Evolutionary conservation across 1,139 yeast genomes (phyloP).

Genomic region (Yamadazyma trypodendri): DNA sequence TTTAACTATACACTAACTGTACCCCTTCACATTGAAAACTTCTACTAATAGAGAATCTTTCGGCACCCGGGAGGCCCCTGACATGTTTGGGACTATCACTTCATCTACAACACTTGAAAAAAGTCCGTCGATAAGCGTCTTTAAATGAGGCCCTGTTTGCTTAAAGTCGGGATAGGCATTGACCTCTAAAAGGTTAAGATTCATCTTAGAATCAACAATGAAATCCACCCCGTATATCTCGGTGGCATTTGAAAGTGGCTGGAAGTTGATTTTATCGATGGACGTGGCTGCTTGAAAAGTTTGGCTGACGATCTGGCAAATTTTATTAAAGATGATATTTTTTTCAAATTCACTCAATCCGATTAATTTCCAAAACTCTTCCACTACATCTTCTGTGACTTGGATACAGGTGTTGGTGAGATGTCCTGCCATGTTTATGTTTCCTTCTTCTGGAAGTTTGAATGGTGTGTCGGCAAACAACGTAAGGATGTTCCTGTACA

Average conservation of each 20-base stretch:
- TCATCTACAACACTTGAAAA: conserved; percentile 47
- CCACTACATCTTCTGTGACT: conserved; percentile 50
- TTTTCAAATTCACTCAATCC: conserved; percentile 35
- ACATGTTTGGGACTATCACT: conserved; percentile 10
- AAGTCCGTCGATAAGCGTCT: conserved; percentile 58
- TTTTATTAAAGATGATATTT: conserved; percentile 47
- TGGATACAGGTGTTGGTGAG: conserved; percentile 93
- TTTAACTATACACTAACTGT: neutral
- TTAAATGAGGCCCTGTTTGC: conserved; percentile 83
- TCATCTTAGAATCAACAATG: conserved; percentile 55
- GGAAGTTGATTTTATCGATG: conserved; percentile 84
- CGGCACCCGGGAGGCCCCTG: conserved; percentile 7
- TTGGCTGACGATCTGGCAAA: conserved; percentile 64
- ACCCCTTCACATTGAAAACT: conserved; percentile 7
- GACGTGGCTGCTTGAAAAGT: conserved; percentile 79
- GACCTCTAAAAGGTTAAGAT: conserved; percentile 72
- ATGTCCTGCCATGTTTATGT: conserved; percentile 62
- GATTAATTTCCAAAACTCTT: conserved; percentile 61
- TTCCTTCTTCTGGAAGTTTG: conserved; percentile 21
- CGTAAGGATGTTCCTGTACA: conserved; percentile 75
- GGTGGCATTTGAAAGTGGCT: conserved; percentile 77
- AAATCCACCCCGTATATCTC: conserved; percentile 91
- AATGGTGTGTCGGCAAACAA: conserved; percentile 69
- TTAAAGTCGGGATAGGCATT: conserved; percentile 96
- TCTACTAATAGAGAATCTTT: conserved; percentile 9